These are phyloP conservation scores for Lachnellula arida DNA, from an alignment of 2,329 filamentous ascomycete species.

Conservation along the genomic window DNA sequence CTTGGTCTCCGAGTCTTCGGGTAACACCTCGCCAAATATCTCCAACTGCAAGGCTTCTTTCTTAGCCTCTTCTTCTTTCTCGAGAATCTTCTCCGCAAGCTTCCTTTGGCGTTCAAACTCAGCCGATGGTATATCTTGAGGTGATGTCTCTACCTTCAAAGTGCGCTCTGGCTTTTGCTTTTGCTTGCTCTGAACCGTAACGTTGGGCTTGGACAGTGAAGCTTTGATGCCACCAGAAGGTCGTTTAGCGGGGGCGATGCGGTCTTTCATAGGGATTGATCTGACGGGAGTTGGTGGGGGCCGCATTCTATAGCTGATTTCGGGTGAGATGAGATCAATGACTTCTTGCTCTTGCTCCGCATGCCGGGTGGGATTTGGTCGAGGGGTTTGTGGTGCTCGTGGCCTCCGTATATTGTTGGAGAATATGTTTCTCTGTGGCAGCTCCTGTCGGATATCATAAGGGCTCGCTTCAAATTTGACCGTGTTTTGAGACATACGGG, in stretches of 20 bases:
- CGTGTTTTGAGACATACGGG: background rate
- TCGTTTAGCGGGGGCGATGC: conserved; percentile 53
- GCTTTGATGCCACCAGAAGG: background rate
- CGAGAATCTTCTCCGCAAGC: conserved; percentile 17
- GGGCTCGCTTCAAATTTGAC: background rate
- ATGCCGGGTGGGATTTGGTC: background rate
- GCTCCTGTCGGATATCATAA: background rate
- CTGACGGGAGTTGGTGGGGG: conserved; percentile 14
- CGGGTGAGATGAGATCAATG: conserved; percentile 8
- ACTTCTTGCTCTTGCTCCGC: background rate
- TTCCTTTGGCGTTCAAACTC: conserved; percentile 9
- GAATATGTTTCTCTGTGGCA: background rate
- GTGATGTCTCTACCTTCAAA: conserved; percentile 45
- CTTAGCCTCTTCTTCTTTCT: conserved; percentile 10
- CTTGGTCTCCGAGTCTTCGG: conserved; percentile 8
- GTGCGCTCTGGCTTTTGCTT: conserved; percentile 63
- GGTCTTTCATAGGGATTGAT: conserved; percentile 42
- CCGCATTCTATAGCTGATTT: background rate
- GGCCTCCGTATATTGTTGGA: conserved; percentile 43
- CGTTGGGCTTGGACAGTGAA: background rate
- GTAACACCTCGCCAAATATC: conserved; percentile 20
- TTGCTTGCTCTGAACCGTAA: conserved; percentile 29
- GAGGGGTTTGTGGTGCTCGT: background rate
- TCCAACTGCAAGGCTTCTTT: conserved; percentile 9
- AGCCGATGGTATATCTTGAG: conserved; percentile 1